phyloP scores from a whole-genome alignment of 768 basidiomycete species.

The Kockovaella imperatae region DNA sequence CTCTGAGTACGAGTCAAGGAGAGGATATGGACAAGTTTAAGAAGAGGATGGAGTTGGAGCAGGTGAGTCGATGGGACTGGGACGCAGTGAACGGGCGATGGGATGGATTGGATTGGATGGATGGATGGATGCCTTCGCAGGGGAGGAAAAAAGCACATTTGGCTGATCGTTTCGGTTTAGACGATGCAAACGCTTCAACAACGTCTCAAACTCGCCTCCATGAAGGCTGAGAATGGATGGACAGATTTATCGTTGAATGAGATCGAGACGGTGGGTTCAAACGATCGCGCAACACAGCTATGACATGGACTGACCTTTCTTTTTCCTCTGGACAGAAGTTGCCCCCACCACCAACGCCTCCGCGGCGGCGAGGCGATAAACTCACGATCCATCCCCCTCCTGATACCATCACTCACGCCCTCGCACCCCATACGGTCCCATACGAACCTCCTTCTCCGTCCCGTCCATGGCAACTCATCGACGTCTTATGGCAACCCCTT shows the following conservation, averaged over 20 bases:
- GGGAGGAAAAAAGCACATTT: slow-evolving; percentile 1
- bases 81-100: background rate
- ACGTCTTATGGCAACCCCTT: slow-evolving; percentile 38
- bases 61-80: slow-evolving; percentile 23
- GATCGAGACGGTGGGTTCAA: slow-evolving; percentile 27
- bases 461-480: slow-evolving; percentile 39
- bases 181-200: slow-evolving; percentile 36
- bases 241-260: slow-evolving; percentile 33
- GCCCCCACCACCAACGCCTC: slow-evolving; percentile 17
- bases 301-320: background rate
- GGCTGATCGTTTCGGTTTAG: slow-evolving; percentile 7
- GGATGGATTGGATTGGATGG: slow-evolving; percentile 33
- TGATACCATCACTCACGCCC: background rate
- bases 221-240: slow-evolving; percentile 37
- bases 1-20: no score
- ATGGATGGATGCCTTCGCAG: slow-evolving; percentile 16
- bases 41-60: slow-evolving; percentile 39
- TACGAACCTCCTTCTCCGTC: slow-evolving; percentile 36
- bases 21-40: slow-evolving; percentile 30
- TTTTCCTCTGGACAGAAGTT: slow-evolving; percentile 6
- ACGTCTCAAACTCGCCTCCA: slow-evolving; percentile 33
- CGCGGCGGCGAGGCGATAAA: slow-evolving; percentile 1
- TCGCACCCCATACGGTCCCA: slow-evolving; percentile 8
- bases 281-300: background rate
- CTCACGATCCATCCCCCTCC: slow-evolving; percentile 8